Conservation (phyloP, 345 rosid genomes). For the Gossypium turneri region DNA sequence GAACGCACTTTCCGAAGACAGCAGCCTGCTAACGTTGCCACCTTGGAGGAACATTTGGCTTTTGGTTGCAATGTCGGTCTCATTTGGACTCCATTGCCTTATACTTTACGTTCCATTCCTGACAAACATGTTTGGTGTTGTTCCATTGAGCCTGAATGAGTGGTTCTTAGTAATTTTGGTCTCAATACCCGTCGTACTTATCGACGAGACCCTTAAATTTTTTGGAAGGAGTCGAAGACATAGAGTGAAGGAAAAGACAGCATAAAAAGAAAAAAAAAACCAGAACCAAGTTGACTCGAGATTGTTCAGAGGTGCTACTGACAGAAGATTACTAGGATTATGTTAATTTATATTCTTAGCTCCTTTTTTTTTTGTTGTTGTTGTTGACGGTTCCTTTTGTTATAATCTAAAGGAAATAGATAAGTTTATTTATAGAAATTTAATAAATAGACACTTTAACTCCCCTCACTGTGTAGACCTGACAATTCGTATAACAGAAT, state of each 20-base stretch:
- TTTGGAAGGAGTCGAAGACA: conserved; percentile 48
- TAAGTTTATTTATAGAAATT: neutral
- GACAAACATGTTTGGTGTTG: conserved; percentile 68
- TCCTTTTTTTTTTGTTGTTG: conserved; percentile 9
- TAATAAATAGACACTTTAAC: neutral
- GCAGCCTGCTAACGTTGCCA: conserved; percentile 72
- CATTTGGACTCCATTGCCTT: conserved; percentile 79
- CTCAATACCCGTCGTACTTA: conserved; percentile 73
- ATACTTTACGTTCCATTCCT: conserved; percentile 85
- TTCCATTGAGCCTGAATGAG: conserved; percentile 71
- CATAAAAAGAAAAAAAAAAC: conserved; percentile 10
- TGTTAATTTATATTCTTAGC: conserved; percentile 17
- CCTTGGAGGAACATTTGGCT: conserved; percentile 97
- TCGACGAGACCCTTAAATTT: conserved; percentile 75
- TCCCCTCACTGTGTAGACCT: neutral
- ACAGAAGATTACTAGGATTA: neutral
- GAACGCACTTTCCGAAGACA: conserved; percentile 86
- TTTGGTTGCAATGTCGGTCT: conserved; percentile 77
- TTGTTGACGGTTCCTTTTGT: neutral
- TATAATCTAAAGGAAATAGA: neutral
- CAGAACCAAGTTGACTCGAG: neutral
- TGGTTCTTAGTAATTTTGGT: conserved; percentile 76
- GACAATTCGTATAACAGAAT: too few species aligned
- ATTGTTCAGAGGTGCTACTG: neutral
- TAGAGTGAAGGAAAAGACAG: conserved; percentile 41